Evolutionary conservation across 768 basidiomycete genomes (phyloP).

Genomic region (Leccinellum rugosiceps): DNA sequence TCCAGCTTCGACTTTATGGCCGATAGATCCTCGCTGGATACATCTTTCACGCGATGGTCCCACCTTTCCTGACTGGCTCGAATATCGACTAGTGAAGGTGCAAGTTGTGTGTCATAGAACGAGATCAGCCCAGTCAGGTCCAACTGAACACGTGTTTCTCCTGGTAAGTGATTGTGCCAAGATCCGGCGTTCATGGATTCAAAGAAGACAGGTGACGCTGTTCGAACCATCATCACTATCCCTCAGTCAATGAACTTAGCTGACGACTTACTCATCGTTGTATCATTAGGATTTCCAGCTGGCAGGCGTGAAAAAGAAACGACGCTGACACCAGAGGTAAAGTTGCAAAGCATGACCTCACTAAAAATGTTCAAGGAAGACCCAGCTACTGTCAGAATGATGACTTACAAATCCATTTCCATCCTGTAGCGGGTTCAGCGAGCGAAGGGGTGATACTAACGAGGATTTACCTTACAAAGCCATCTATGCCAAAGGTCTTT

Average conservation of each 20-base stretch:
- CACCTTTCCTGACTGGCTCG: constrained; percentile 26
- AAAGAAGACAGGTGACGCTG: not conserved
- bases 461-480: constrained; percentile 39
- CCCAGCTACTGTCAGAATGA: not conserved
- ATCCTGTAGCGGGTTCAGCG: constrained; percentile 16
- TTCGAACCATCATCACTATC: not conserved
- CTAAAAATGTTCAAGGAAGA: constrained; percentile 13
- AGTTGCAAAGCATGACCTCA: constrained; percentile 37
- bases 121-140: constrained; percentile 35
- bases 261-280: not conserved
- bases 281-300: accelerated
- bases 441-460: not conserved
- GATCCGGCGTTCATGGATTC: constrained; percentile 17
- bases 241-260: not conserved
- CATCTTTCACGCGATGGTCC: constrained; percentile 30
- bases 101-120: constrained; percentile 35
- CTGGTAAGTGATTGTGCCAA: constrained; percentile 37
- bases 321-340: constrained; percentile 26
- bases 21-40: constrained; percentile 23
- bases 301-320: constrained; percentile 19
- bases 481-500: constrained; percentile 39
- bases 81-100: constrained; percentile 27
- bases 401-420: constrained; percentile 32
- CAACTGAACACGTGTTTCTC: constrained; percentile 33
- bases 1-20: constrained; percentile 7